phyloP scores from a whole-genome alignment of 2,329 filamentous ascomycete genomes.

The Aspergillus neotritici region DNA sequence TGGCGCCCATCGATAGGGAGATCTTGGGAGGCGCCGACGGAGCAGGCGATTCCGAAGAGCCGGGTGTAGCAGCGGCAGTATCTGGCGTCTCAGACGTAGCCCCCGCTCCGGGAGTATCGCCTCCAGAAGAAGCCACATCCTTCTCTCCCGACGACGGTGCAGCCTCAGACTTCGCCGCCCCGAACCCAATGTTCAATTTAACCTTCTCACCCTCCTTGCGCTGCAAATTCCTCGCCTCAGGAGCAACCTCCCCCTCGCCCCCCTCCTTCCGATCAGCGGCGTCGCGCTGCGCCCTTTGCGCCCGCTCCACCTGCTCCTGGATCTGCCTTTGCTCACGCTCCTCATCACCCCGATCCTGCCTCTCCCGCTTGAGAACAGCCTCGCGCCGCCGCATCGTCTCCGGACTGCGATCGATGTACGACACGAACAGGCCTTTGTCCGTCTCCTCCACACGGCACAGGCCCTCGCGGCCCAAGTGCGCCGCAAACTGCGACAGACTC shows the following conservation, averaged over 20 bases:
- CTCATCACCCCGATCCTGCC: slow-evolving; percentile 84
- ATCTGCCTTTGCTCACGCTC: slow-evolving; percentile 80
- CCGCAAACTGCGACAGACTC: slow-evolving; percentile 82
- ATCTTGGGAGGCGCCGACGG: slow-evolving; percentile 35
- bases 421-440: slow-evolving; percentile 73
- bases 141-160: slow-evolving; percentile 22
- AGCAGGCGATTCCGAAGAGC: slow-evolving; percentile 13
- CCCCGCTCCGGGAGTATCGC: background rate
- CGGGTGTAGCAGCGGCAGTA: slow-evolving; percentile 13
- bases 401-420: slow-evolving; percentile 87
- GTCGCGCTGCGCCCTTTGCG: slow-evolving; percentile 55
- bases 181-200: slow-evolving; percentile 59
- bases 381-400: slow-evolving; percentile 77
- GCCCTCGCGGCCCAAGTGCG: slow-evolving; percentile 76
- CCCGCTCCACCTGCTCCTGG: slow-evolving; percentile 73
- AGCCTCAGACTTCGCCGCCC: slow-evolving; percentile 20
- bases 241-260: slow-evolving; percentile 39
- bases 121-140: background rate
- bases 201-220: slow-evolving; percentile 70
- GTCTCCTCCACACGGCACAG: slow-evolving; percentile 87
- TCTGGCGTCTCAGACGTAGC: slow-evolving; percentile 10
- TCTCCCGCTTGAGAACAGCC: slow-evolving; percentile 73
- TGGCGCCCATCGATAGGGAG: slow-evolving; percentile 59
- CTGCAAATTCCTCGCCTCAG: slow-evolving; percentile 40
- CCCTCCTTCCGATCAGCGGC: slow-evolving; percentile 49